A percentile compares a stretch with the other conserved stretches of the same genome.
Conservation (phyloP, 2,329 filamentous ascomycete genomes). For the Beauveria rudraprayagi region DNA sequence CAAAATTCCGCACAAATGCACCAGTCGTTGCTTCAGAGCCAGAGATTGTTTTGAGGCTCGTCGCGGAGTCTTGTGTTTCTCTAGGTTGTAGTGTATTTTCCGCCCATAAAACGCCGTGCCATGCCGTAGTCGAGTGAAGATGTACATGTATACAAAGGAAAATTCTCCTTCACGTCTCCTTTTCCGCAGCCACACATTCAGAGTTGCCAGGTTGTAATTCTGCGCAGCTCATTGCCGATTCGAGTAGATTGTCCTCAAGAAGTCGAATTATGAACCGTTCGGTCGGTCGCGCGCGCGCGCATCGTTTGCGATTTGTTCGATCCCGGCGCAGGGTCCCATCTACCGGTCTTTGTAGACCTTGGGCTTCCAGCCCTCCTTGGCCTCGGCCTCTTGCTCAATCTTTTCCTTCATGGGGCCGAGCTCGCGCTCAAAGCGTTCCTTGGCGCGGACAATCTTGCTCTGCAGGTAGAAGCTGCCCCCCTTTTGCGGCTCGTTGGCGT, state of each 20-base stretch:
- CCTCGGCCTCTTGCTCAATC: conserved; percentile 65
- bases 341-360: conserved; percentile 87
- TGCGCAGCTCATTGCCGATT: neutral
- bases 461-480: conserved; percentile 97
- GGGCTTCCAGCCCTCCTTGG: conserved; percentile 83
- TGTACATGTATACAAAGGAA: conserved; percentile 33
- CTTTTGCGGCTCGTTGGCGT: conserved; percentile 88
- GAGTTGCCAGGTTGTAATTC: neutral
- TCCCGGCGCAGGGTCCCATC: neutral
- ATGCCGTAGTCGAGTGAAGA: conserved; percentile 49
- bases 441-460: conserved; percentile 87
- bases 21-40: neutral
- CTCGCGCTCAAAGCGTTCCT: conserved; percentile 88
- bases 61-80: conserved; percentile 16
- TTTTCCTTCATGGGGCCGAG: conserved; percentile 64
- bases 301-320: neutral
- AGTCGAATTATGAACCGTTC: neutral
- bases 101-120: conserved; percentile 37
- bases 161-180: conserved; percentile 11
- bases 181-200: neutral
- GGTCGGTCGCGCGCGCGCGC: neutral
- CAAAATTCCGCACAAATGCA: neutral
- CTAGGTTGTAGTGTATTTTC: conserved; percentile 16
- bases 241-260: neutral
- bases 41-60: neutral